Evolutionary conservation across 768 basidiomycete genomes (phyloP).

Genomic region (Phylloporus scabripes): DNA sequence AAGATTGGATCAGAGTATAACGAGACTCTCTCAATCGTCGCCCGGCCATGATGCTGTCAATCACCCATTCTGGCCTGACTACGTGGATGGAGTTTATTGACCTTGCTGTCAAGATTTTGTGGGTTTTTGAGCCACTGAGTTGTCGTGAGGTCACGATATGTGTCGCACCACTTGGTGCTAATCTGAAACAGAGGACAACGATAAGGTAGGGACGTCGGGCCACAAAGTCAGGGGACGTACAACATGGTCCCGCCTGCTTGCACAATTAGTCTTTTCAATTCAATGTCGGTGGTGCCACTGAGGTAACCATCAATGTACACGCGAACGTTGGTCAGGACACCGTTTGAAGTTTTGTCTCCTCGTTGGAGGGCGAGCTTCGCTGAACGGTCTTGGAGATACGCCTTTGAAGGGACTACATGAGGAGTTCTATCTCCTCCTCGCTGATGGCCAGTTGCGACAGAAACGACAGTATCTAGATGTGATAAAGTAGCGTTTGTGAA

Average conservation of each 20-base stretch:
- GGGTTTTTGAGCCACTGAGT: slow-evolving; percentile 66
- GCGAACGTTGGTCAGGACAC: slow-evolving; percentile 40
- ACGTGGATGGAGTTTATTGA: slow-evolving; percentile 48
- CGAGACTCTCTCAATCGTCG: slow-evolving; percentile 55
- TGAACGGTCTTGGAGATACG: slow-evolving; percentile 40
- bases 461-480: slow-evolving; percentile 51
- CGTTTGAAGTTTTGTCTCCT: slow-evolving; percentile 9
- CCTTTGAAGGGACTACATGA: slow-evolving; percentile 24
- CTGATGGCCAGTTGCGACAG: slow-evolving; percentile 67
- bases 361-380: slow-evolving; percentile 39
- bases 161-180: slow-evolving; percentile 57
- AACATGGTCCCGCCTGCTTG: slow-evolving; percentile 60
- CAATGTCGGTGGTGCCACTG: slow-evolving; percentile 67
- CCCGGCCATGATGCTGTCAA: slow-evolving; percentile 58
- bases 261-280: slow-evolving; percentile 66
- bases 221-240: slow-evolving; percentile 37
- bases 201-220: no score
- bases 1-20: slow-evolving; percentile 47
- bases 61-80: slow-evolving; percentile 72
- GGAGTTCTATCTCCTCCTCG: slow-evolving; percentile 41
- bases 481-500: not conserved
- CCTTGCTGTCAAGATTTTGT: slow-evolving; percentile 53
- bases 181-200: slow-evolving; percentile 31
- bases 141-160: slow-evolving; percentile 74
- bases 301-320: slow-evolving; percentile 73